These are phyloP conservation scores for Aspergillus brunneoviolaceus DNA, from an alignment of 2,329 filamentous ascomycete species.

Conservation along the genomic window DNA sequence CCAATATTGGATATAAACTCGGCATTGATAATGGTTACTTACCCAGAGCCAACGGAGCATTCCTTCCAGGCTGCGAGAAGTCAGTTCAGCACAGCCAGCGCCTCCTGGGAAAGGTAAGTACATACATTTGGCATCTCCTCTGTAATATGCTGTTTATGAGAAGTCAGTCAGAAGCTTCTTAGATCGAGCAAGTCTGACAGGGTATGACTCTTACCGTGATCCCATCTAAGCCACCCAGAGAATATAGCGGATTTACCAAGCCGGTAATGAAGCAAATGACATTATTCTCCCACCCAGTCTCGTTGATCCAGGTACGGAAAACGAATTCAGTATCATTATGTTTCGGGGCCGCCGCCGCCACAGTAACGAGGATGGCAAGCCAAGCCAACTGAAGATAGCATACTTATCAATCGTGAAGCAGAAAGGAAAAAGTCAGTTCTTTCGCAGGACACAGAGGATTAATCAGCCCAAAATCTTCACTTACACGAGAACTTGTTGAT, in stretches of 20 bases:
- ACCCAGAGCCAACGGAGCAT: constrained; percentile 35
- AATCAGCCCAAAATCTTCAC: constrained; percentile 1
- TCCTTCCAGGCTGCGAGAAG: constrained; percentile 27
- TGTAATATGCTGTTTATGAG: constrained; percentile 44
- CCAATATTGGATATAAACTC: no score
- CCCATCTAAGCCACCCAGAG: constrained; percentile 50
- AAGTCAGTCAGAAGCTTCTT: background rate
- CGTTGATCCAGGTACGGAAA: constrained; percentile 54
- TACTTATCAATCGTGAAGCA: constrained; percentile 21
- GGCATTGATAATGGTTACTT: background rate
- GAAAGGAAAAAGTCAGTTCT: background rate
- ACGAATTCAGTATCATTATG: constrained; percentile 52
- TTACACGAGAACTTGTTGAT: constrained; percentile 47
- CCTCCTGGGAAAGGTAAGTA: constrained; percentile 1
- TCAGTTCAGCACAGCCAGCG: background rate
- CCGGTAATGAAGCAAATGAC: constrained; percentile 54
- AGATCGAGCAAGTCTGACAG: background rate
- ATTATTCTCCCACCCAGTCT: constrained; percentile 54
- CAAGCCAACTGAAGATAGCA: constrained; percentile 51
- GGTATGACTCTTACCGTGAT: constrained; percentile 33
- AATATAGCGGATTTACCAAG: constrained; percentile 51
- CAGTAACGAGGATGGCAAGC: constrained; percentile 50
- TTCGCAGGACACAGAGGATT: background rate
- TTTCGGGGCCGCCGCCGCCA: constrained; percentile 48
- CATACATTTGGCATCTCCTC: constrained; percentile 54